These are phyloP conservation scores for Eleusine coracana DNA, from an alignment of 176 grass and related monocot species.

Conservation along the genomic window DNA sequence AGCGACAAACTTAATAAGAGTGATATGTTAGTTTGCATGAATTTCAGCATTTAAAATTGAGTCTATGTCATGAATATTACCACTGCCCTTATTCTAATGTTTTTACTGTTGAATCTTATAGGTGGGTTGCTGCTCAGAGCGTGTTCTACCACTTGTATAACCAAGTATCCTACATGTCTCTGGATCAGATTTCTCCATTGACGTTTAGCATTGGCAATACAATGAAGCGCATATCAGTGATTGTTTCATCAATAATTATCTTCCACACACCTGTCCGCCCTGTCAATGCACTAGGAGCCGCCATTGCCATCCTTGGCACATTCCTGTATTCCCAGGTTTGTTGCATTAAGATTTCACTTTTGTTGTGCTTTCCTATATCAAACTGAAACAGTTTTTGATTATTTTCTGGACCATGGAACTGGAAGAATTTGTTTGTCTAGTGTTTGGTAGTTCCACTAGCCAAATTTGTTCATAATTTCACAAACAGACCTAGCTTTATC, in stretches of 20 bases:
- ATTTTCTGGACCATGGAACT: neutral
- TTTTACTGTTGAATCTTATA: slow-evolving; percentile 44
- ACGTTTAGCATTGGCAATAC: slow-evolving; percentile 93
- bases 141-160: slow-evolving; percentile 97
- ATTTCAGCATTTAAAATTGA: neutral
- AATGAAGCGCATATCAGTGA: slow-evolving; percentile 96
- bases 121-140: slow-evolving; percentile 93
- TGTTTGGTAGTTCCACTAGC: neutral
- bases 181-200: slow-evolving; percentile 89
- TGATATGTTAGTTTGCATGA: neutral
- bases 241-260: slow-evolving; percentile 93
- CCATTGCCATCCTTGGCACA: slow-evolving; percentile 92
- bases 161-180: slow-evolving; percentile 95
- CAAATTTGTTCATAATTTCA: neutral
- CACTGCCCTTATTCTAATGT: slow-evolving; percentile 24
- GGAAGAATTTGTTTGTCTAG: neutral
- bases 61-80: neutral
- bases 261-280: slow-evolving; percentile 87
- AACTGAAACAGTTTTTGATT: neutral
- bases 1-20: neutral
- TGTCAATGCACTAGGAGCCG: slow-evolving; percentile 86
- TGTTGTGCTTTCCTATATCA: neutral
- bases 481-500: neutral
- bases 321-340: slow-evolving; percentile 93
- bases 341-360: slow-evolving; percentile 8